phyloP scores from a whole-genome alignment of 768 basidiomycete species.

The Kockovaella imperatae region DNA sequence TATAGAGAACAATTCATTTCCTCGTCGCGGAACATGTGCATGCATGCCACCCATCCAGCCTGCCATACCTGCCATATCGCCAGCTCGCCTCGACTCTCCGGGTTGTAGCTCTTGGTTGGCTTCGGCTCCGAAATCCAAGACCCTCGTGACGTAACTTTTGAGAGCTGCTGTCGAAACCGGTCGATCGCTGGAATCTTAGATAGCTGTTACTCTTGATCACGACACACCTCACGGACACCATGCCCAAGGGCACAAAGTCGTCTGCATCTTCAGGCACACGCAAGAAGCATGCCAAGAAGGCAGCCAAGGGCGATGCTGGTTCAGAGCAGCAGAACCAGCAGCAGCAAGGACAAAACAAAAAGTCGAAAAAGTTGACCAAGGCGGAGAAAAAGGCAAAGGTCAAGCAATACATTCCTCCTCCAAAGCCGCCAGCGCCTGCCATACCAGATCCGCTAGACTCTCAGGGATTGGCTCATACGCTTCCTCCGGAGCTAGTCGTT shows the following conservation, averaged over 20 bases:
- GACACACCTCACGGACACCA: too few relatives aligned
- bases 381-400: slow-evolving; percentile 57
- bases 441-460: slow-evolving; percentile 78
- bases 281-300: slow-evolving; percentile 85
- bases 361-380: slow-evolving; percentile 53
- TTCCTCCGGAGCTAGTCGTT: slow-evolving; percentile 76
- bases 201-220: neutral
- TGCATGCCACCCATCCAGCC: too few relatives aligned
- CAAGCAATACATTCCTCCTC: slow-evolving; percentile 80
- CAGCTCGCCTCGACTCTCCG: too few relatives aligned
- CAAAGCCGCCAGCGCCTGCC: slow-evolving; percentile 49
- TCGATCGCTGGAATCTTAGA: too few relatives aligned
- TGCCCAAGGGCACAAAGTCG: slow-evolving; percentile 52
- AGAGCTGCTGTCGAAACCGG: too few relatives aligned
- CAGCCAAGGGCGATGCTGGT: slow-evolving; percentile 44
- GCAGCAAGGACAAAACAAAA: slow-evolving; percentile 48
- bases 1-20: too few relatives aligned
- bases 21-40: too few relatives aligned
- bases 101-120: too few relatives aligned
- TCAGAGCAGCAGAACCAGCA: slow-evolving; percentile 23
- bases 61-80: too few relatives aligned
- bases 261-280: slow-evolving; percentile 79
- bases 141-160: too few relatives aligned
- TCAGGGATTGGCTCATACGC: slow-evolving; percentile 61
- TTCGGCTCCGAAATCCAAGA: too few relatives aligned